These are phyloP conservation scores for Globisporangium okanoganense DNA, from an alignment of 352 stramenopile species.

Conservation along the genomic window DNA sequence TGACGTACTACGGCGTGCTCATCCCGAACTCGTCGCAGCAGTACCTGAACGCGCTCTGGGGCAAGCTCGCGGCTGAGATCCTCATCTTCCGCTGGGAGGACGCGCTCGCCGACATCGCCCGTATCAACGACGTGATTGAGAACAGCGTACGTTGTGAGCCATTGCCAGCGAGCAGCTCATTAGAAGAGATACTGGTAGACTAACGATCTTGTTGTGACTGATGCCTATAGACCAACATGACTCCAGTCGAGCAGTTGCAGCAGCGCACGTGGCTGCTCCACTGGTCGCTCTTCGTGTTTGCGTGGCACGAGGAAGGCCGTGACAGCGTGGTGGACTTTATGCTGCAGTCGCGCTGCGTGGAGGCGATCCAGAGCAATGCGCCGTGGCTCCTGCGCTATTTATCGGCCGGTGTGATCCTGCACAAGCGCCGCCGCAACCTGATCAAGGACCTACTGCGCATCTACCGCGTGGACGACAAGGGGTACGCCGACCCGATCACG, in stretches of 20 bases:
- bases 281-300: conserved; percentile 97
- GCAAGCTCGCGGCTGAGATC: conserved; percentile 95
- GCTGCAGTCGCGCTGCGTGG: conserved; percentile 88
- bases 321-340: conserved; percentile 98
- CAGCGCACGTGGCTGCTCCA: conserved; percentile 98
- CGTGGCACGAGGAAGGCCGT: conserved; percentile 90
- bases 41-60: conserved; percentile 92
- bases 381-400: conserved; percentile 97
- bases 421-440: conserved; percentile 92
- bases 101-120: conserved; percentile 90
- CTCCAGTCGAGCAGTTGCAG: conserved; percentile 92
- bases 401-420: conserved; percentile 96
- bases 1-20: conserved; percentile 88
- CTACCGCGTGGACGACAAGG: conserved; percentile 88
- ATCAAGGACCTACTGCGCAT: conserved; percentile 96
- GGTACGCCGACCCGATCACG: conserved; percentile 78
- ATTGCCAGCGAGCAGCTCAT: neutral
- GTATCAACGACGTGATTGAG: conserved; percentile 94
- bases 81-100: conserved; percentile 96
- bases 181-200: neutral
- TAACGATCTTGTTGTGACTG: conserved; percentile 4
- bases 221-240: conserved; percentile 49
- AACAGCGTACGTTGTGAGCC: conserved; percentile 63
- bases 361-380: conserved; percentile 98
- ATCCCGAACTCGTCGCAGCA: conserved; percentile 84